These are phyloP conservation scores for Penicillium riverlandense DNA, from an alignment of 495 filamentous ascomycete species.

Conservation along the genomic window DNA sequence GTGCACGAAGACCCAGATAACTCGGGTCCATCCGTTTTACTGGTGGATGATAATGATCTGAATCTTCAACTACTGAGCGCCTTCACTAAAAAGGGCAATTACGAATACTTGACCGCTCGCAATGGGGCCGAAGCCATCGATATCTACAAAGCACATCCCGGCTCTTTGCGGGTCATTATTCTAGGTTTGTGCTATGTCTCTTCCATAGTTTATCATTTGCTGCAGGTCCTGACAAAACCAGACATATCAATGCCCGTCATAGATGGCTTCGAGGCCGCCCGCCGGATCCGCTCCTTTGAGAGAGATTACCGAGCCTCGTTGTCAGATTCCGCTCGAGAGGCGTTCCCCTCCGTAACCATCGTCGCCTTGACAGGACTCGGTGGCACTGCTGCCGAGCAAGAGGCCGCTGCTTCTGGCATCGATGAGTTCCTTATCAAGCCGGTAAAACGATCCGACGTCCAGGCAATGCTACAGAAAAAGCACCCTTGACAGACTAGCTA, in stretches of 20 bases:
- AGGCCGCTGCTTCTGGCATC: constrained; percentile 29
- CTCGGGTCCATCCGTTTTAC: constrained; percentile 6
- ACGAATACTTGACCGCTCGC: constrained; percentile 24
- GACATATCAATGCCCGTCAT: constrained; percentile 85
- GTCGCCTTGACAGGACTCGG: constrained; percentile 31
- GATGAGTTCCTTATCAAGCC: constrained; percentile 35
- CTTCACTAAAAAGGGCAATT: constrained; percentile 31
- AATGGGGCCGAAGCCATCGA: constrained; percentile 51
- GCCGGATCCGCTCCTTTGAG: constrained; percentile 57
- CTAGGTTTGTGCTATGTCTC: constrained; percentile 32
- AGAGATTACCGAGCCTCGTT: constrained; percentile 27
- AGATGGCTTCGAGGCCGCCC: constrained; percentile 73
- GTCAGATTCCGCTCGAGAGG: not conserved
- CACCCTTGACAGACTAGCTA: too few relatives aligned
- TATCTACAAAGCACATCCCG: constrained; percentile 23
- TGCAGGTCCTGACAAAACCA: constrained; percentile 29
- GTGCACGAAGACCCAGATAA: too few relatives aligned
- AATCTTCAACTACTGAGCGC: constrained; percentile 24
- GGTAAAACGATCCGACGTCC: constrained; percentile 18
- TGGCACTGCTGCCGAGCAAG: constrained; percentile 17
- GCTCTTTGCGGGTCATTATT: constrained; percentile 36
- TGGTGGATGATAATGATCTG: constrained; percentile 34
- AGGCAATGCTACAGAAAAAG: constrained; percentile 1
- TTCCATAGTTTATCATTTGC: not conserved
- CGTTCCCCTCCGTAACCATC: constrained; percentile 11